A percentile compares a stretch with the other conserved stretches of the same genome.
Conservation (phyloP, 202 grass and related monocot genomes). For the Brachypodium distachyon region DNA sequence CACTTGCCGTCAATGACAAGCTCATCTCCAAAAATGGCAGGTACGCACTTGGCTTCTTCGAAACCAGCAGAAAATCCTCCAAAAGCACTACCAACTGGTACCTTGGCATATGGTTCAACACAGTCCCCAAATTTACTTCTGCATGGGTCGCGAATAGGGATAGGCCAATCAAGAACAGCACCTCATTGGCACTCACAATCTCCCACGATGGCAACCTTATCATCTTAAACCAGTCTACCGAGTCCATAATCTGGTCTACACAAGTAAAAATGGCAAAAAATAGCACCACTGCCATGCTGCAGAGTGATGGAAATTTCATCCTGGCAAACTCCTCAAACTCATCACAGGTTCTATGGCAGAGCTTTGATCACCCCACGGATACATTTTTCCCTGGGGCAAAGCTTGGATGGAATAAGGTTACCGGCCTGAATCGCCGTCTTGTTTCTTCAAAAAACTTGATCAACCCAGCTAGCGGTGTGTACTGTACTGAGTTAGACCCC, state of each 20-base stretch:
- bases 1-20: neutral
- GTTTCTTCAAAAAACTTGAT: neutral
- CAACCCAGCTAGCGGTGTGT: neutral
- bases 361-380: neutral
- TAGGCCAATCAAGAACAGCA: neutral
- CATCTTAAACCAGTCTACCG: conserved; percentile 1
- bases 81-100: neutral
- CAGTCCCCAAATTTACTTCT: no score
- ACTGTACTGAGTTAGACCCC: neutral
- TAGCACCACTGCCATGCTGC: neutral
- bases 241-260: conserved; percentile 21
- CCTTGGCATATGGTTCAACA: conserved; percentile 24
- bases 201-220: conserved; percentile 32
- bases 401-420: neutral
- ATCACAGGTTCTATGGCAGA: neutral
- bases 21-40: conserved; percentile 27
- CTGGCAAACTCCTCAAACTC: neutral
- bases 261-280: neutral
- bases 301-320: neutral
- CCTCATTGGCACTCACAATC: neutral
- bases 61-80: neutral
- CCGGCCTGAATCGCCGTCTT: neutral
- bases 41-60: conserved; percentile 30
- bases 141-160: conserved; percentile 40
- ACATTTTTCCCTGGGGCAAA: neutral